Conservation (phyloP, 2,329 filamentous ascomycete species). For the Exserohilum rostratum region DNA sequence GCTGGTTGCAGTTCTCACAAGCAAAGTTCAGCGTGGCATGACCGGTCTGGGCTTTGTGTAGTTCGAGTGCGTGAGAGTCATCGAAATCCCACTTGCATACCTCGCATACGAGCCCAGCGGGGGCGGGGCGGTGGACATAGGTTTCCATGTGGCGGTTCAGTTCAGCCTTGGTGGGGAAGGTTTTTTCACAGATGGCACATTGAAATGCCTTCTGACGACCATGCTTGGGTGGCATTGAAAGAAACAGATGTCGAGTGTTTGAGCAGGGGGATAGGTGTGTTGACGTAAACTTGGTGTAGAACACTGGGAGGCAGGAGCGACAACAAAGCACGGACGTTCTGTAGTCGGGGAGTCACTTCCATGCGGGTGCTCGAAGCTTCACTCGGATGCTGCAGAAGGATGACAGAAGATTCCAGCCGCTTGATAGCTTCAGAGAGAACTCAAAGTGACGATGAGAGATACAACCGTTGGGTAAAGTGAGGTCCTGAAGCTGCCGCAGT, state of each 20-base stretch:
- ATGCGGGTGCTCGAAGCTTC: background rate
- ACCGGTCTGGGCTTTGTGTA: slow-evolving; percentile 18
- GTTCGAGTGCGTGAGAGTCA: slow-evolving; percentile 29
- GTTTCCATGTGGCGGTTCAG: slow-evolving; percentile 21
- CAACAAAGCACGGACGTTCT: slow-evolving; percentile 2
- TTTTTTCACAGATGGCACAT: slow-evolving; percentile 26
- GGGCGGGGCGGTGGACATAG: slow-evolving; percentile 13
- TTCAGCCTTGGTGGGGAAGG: slow-evolving; percentile 21
- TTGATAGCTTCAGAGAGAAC: background rate
- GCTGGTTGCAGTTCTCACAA: slow-evolving; percentile 12
- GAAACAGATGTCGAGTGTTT: background rate
- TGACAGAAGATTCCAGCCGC: background rate
- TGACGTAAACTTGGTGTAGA: background rate
- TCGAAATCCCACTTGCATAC: slow-evolving; percentile 22
- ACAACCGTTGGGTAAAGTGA: too few species aligned
- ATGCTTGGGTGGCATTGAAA: background rate
- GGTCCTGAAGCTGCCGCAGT: too few species aligned
- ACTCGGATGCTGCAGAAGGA: background rate
- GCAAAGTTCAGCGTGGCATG: slow-evolving; percentile 8
- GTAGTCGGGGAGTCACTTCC: background rate
- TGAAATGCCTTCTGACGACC: slow-evolving; percentile 1
- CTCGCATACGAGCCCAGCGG: slow-evolving; percentile 8
- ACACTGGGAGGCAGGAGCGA: slow-evolving; percentile 2
- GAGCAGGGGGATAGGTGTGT: background rate
- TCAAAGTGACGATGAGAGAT: background rate